A percentile compares a stretch with the other conserved stretches of the same genome.
These are phyloP conservation scores for Fraxinus xanthoxyloides DNA, from an alignment of 305 asterid genomes.

Conservation along the genomic window DNA sequence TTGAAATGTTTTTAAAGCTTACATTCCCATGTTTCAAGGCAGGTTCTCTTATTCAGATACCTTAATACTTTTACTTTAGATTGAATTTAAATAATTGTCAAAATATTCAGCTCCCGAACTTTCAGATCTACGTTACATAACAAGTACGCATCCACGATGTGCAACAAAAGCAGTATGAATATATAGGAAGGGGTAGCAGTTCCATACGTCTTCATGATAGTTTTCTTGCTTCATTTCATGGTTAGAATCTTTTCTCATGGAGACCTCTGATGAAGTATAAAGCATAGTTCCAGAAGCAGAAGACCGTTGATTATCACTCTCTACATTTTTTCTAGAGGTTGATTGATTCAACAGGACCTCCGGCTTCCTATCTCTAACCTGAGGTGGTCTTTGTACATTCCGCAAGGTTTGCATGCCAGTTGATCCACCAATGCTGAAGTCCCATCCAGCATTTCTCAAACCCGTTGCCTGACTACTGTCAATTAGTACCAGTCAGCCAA, in stretches of 20 bases:
- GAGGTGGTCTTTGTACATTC: conserved; percentile 81
- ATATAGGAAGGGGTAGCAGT: conserved; percentile 27
- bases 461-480: conserved; percentile 66
- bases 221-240: conserved; percentile 44
- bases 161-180: conserved; percentile 7
- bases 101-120: conserved; percentile 17
- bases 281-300: conserved; percentile 61
- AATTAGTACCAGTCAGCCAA: conserved; percentile 30
- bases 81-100: neutral
- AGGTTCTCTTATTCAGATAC: neutral
- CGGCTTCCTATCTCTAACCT: conserved; percentile 70
- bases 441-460: conserved; percentile 79
- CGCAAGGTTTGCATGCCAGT: conserved; percentile 70
- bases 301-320: conserved; percentile 50
- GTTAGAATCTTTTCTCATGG: conserved; percentile 46
- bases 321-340: conserved; percentile 47
- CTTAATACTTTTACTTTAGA: neutral
- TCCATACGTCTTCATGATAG: conserved; percentile 58
- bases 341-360: conserved; percentile 59
- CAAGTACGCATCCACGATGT: conserved; percentile 12
- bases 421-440: conserved; percentile 84
- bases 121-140: conserved; percentile 9
- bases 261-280: conserved; percentile 42
- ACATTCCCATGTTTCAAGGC: neutral
- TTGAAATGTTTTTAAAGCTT: neutral